Evolutionary conservation across 2,329 filamentous ascomycete genomes (phyloP), one percentile per base, ranked within the genome.

Genomic region (Botryosphaeria agaves): DNA sequence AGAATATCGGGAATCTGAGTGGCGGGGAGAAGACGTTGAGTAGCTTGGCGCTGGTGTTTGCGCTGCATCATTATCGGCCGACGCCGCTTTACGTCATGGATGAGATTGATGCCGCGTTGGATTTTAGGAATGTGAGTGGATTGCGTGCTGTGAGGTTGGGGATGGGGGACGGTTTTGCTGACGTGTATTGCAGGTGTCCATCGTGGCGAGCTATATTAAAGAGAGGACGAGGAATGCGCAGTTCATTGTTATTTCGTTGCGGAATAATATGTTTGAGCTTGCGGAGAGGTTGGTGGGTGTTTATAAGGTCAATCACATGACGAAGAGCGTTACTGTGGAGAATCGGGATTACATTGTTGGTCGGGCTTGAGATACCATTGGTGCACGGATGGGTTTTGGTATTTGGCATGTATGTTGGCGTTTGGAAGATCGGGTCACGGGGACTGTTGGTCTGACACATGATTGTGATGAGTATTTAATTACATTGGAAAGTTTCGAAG

Each of bases 201-300:
- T 98, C 48, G 89, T 98, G 27, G 89, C 89, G 34, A 89, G 84
- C 45, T 98, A 98, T 54, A 98, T 98, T 67, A 95, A 94, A 61
- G 89, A 98, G 61, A 70, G 89, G 32, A 98, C 89, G 36, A 95
- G 94, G 67, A 98, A 98, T 57, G 91, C 89, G 2, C 89, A 98
- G 51, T 98, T 98, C 53, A 89, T 98, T 44, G 89, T 98, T 48
- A 98, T 98, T 49, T 94, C 84, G 11, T 64, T 98, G 46, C 69
- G 89, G 46, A 98, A 98, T 59, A 98, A 98, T 63, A 98, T 98
- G 89, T 98, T 98, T 56, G 89, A 98, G 64, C 72, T 98, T 38
- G 87, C 91, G n/a, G 74, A 83, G 34, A 72, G 91, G 33, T 69
- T 98, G 35, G 84, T 98, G 9, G 91, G 91, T 42, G 89, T 98